Percentiles rank a stretch among this genome's conserved stretches.
phyloP scores from a whole-genome alignment of 345 rosid species.

The Gossypioides kirkii region DNA sequence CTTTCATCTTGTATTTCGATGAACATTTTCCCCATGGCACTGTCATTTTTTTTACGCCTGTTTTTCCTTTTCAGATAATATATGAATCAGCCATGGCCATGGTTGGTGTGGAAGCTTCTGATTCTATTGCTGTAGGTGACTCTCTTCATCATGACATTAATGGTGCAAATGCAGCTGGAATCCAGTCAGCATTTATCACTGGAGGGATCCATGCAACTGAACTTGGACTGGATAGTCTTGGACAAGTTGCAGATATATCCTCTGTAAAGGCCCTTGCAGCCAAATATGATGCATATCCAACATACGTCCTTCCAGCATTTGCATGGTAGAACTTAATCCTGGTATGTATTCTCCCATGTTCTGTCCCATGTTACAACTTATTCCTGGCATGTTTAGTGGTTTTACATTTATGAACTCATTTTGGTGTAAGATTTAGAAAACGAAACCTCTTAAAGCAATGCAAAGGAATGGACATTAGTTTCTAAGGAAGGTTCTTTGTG shows the following conservation, averaged over 20 bases:
- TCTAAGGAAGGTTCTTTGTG: background rate
- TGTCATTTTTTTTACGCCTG: background rate
- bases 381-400: background rate
- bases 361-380: conserved; percentile 3
- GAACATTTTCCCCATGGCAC: background rate
- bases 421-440: background rate
- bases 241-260: conserved; percentile 52
- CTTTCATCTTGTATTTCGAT: background rate
- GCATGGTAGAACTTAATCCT: conserved; percentile 3
- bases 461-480: background rate
- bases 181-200: conserved; percentile 59
- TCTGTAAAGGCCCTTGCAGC: conserved; percentile 53
- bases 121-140: conserved; percentile 76
- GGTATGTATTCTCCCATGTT: conserved; percentile 5
- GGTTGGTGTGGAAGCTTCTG: conserved; percentile 49
- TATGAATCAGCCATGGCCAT: conserved; percentile 73
- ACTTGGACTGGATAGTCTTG: conserved; percentile 61
- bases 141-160: conserved; percentile 90
- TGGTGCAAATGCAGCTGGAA: conserved; percentile 78
- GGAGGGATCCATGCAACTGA: conserved; percentile 71
- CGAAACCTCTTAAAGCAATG: background rate
- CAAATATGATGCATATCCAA: conserved; percentile 51
- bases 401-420: conserved; percentile 1
- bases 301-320: conserved; percentile 9
- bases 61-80: conserved; percentile 50